Conservation (phyloP, 176 grass and related monocot genomes). For the Bonia amplexicaulis region DNA sequence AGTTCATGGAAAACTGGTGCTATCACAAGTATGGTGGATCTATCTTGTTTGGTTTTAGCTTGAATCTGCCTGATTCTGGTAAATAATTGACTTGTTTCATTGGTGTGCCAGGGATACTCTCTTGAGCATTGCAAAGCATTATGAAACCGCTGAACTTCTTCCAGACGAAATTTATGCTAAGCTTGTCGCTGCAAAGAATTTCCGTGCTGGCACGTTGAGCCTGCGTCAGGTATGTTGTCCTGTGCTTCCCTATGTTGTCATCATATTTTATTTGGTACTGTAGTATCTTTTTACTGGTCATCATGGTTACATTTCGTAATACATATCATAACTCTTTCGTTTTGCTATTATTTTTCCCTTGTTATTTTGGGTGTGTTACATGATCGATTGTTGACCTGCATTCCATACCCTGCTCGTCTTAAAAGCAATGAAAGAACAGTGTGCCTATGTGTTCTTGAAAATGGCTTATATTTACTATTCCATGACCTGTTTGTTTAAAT, state of each 20-base stretch:
- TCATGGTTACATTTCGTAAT: conserved; percentile 1
- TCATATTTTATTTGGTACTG: not conserved
- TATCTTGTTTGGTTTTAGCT: conserved; percentile 10
- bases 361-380: not conserved
- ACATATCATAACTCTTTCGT: not conserved
- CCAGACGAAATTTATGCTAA: conserved; percentile 89
- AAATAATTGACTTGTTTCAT: not conserved
- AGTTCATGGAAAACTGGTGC: conserved; percentile 99
- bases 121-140: conserved; percentile 93
- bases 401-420: not conserved
- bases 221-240: conserved; percentile 60
- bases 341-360: not conserved
- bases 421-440: not conserved
- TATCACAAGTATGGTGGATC: conserved; percentile 71
- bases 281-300: not conserved
- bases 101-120: conserved; percentile 75
- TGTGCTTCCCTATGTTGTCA: not conserved
- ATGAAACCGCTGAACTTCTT: conserved; percentile 85
- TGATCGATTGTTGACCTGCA: not conserved
- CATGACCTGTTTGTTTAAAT: not conserved
- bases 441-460: not conserved
- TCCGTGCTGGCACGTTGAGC: conserved; percentile 89
- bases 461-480: not conserved
- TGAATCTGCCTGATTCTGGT: not conserved
- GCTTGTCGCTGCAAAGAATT: conserved; percentile 96